Conservation (phyloP, 495 filamentous ascomycete species). For the Xylaria longipes region DNA sequence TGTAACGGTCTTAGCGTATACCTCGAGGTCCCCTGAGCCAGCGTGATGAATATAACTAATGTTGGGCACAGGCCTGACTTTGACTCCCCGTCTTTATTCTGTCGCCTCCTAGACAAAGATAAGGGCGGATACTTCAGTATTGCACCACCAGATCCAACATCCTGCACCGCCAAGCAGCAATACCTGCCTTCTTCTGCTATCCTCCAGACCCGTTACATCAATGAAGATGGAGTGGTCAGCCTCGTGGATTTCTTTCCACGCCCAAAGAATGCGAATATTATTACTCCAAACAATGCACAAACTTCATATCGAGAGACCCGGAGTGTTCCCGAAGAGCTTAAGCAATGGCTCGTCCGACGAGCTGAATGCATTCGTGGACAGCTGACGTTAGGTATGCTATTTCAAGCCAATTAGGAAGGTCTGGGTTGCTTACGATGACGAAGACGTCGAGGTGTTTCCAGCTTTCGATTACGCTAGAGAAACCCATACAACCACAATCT, state of each 20-base stretch:
- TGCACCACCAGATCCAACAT: slow-evolving; percentile 49
- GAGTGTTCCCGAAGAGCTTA: slow-evolving; percentile 59
- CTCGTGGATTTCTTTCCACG: slow-evolving; percentile 75
- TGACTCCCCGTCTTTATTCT: slow-evolving; percentile 70
- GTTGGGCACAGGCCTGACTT: slow-evolving; percentile 63
- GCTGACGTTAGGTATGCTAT: slow-evolving; percentile 56
- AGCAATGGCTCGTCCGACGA: slow-evolving; percentile 67
- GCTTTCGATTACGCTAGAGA: slow-evolving; percentile 72
- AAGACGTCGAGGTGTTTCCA: slow-evolving; percentile 70
- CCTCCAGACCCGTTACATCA: slow-evolving; percentile 72
- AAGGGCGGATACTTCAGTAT: slow-evolving; percentile 76
- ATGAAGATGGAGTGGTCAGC: slow-evolving; percentile 73
- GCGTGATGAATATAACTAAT: not conserved
- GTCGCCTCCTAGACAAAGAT: slow-evolving; percentile 70
- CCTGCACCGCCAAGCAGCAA: slow-evolving; percentile 68
- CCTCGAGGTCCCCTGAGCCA: not conserved
- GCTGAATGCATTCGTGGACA: slow-evolving; percentile 71
- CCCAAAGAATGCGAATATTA: slow-evolving; percentile 54
- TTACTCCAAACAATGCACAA: slow-evolving; percentile 51
- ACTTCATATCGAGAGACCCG: slow-evolving; percentile 58
- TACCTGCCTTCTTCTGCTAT: slow-evolving; percentile 75
- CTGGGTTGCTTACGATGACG: not conserved
- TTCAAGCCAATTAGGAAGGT: not conserved
- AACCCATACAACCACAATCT: slow-evolving; percentile 58
- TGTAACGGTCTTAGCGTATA: too few relatives aligned